Conservation (phyloP, 306 rosid genomes). For the Corylus heterophylla region DNA sequence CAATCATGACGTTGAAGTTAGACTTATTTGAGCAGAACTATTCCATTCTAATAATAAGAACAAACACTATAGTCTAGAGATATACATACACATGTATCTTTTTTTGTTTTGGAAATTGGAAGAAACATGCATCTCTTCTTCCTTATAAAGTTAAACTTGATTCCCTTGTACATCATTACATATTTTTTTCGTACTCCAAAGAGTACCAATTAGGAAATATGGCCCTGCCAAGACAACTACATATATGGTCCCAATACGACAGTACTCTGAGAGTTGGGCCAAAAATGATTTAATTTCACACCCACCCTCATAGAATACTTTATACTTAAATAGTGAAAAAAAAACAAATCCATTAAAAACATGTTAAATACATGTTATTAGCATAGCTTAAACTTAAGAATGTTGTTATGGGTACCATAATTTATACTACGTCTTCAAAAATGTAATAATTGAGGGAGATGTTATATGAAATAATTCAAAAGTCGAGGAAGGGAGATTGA, state of each 20-base stretch:
- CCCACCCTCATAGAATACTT: neutral
- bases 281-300: neutral
- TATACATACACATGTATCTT: neutral
- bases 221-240: neutral
- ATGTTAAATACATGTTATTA: too few species aligned
- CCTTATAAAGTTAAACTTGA: neutral
- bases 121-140: neutral
- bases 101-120: too few species aligned
- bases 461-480: too few species aligned
- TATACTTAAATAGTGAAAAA: neutral
- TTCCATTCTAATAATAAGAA: too few species aligned
- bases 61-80: neutral
- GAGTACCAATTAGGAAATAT: neutral
- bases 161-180: neutral
- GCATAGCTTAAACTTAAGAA: too few species aligned
- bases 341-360: too few species aligned
- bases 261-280: neutral
- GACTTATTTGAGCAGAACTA: neutral
- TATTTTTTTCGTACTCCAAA: neutral
- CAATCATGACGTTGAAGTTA: neutral
- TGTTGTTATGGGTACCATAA: too few species aligned
- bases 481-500: too few species aligned
- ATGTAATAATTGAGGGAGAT: too few species aligned
- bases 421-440: too few species aligned
- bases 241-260: neutral